Evolutionary conservation across 2,329 filamentous ascomycete species (phyloP), one percentile per base, ranked within the genome.

Genomic region (Aspergillus arachidicola): DNA sequence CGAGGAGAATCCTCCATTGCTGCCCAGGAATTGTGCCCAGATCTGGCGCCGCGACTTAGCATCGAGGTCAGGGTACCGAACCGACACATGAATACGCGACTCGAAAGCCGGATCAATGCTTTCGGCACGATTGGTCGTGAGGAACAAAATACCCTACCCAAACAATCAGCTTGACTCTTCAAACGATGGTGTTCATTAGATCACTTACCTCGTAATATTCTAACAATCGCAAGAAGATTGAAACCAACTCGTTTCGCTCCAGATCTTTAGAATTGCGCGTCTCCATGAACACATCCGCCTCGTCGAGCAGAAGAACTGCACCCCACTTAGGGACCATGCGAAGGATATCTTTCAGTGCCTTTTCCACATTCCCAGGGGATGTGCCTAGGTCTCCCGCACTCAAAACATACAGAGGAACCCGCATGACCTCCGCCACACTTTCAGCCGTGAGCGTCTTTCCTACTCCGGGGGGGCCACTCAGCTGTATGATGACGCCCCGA

Each of bases 401-500:
- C 76, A 86, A 80, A 58, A 79, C 75, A 68, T 82, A 85, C 0
- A 86, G 73, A 2, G 84, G 84, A 1, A 81, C 80, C 36, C 79
- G 75, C 78, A 85, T 83, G 57, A 81, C 74, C 62, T 85, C 83
- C 1, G 84, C 83, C 26, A 84, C 78, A 61, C 77, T 79, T 66
- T 84, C 83, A 6, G 80, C 81, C 4, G 83, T 84, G 28, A 83
- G 69, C 0, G 84, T 86, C 73, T 86, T 86, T 16, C 84, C 84
- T 2, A 85, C 82, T 3, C 84, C 84, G 0, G 84, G 83, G 0
- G 81, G 81, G 2, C 83, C 84, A 51, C 76, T 79, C 2, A 86
- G 77, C 4, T 85, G 76, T 61, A 85, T 75, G 60, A 85, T 83
- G 59, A 85, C 79, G 11, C 84, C 83, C 19, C 78, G 77, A 14